Base-by-base conservation (phyloP, 306 rosid genomes). In the Fagus crenata region DNA sequence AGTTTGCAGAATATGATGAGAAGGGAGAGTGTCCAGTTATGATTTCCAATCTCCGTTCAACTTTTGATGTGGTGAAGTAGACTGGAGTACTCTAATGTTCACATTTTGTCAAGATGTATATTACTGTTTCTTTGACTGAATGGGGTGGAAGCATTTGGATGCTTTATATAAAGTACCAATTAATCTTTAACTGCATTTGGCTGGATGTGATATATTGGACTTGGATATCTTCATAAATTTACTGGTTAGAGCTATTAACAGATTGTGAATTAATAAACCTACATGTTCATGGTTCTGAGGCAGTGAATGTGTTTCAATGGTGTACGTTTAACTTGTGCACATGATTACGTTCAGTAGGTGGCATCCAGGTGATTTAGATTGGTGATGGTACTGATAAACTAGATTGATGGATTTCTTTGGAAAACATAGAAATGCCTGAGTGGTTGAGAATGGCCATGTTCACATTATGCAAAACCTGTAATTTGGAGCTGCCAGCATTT, bases 1-100 rank as follows among this genome's bases (percentile, higher is more conserved):
- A 95, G 5, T 92, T 68, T 67, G 84, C 87, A n/a, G 99, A 90
- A 67, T 95, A 92, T 73, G 93, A 84, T 80, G 99, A 90, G 91
- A 90, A 92, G 88, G 97, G 98, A 76, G 92, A 87, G 84, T 89
- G 85, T 74, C 96, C 97, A 1, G 97, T 89, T 77, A 92, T 88
- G 99, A 84, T 92, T 77, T 90, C 96, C 73, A 86, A 82, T 72
- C 82, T 85, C 49, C 84, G 83, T 17, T 81, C 97, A 51, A 87
- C 81, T 37, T 92, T 95, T 87, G 88, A 85, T 7, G 92, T 88
- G 87, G 86, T 84, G 72, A 87, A 82, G 86, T 86, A 88, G 85
- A 58, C 60, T 53, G 59, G 39, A 67, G 78, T 75, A 32, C 40
- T 33, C 61, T 53, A 32, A 59, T 74, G 75, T 60, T 56, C 49